A percentile compares a stretch with the other conserved stretches of the same genome.
phyloP scores from a whole-genome alignment of 148 eudicot species.

The Polygonum maritimum region DNA sequence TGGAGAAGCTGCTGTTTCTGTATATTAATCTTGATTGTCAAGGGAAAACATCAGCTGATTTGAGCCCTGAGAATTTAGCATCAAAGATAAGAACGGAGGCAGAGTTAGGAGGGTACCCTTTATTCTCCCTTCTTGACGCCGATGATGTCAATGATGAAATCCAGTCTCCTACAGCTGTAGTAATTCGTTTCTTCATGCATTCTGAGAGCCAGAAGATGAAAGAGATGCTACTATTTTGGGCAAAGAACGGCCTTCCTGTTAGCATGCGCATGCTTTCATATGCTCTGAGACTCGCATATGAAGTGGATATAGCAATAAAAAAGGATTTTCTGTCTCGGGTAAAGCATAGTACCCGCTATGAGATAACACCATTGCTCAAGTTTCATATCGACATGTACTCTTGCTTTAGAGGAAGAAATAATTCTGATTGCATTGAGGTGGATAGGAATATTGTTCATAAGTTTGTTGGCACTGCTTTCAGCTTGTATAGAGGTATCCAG shows the following conservation, averaged over 20 bases:
- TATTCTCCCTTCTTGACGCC: conserved; percentile 23
- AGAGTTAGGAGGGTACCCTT: conserved; percentile 20
- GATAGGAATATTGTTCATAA: conserved; percentile 15
- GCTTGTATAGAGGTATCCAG: conserved; percentile 19
- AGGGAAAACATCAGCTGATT: conserved; percentile 2
- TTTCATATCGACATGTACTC: conserved; percentile 22
- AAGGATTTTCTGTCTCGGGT: conserved; percentile 5
- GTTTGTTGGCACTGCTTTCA: conserved; percentile 24
- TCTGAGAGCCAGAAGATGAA: conserved; percentile 18
- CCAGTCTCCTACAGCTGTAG: conserved; percentile 24
- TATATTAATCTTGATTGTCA: conserved; percentile 9
- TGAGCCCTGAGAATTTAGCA: conserved; percentile 24
- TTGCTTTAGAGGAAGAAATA: conserved; percentile 11
- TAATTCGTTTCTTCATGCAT: conserved; percentile 23
- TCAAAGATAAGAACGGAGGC: conserved; percentile 22
- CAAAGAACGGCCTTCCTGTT: conserved; percentile 17
- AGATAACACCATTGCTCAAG: conserved; percentile 23
- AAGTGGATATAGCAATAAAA: conserved; percentile 17
- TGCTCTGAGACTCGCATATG: conserved; percentile 30
- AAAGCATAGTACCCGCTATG: conserved; percentile 5
- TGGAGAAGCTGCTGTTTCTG: conserved; percentile 20
- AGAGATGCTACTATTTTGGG: conserved; percentile 28
- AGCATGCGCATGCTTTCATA: conserved; percentile 26
- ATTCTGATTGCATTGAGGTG: conserved; percentile 8
- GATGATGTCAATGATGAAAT: conserved; percentile 21